Evolutionary conservation across 108 stramenopile species (phyloP), one percentile per base, ranked within the genome.

Genomic region (Hondaea fermentalgiana): DNA sequence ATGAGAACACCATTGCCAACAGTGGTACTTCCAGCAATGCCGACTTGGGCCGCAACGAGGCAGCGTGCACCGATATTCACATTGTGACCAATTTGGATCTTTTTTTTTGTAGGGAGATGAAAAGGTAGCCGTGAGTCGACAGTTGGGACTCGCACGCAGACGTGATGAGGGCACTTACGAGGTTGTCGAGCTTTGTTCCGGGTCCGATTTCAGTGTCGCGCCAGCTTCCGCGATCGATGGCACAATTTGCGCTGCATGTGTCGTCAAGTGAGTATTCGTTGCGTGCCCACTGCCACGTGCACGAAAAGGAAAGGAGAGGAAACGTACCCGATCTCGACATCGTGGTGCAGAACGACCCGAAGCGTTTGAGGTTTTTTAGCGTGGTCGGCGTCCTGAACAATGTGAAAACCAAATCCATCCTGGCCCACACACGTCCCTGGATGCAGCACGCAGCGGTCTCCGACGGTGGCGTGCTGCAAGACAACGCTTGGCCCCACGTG

Each of bases 271-370:
- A 72, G 23, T 17, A 2, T 72, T 42, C 17, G 35, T 72, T 72
- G 35, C 35, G 35, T 35, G 28, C 28, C 28, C 28, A 28, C 28
- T 28, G 28, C 28, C 28, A 28, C 35, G 35, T 35, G 35, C 35
- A 35, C 35, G 0, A 35, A 35, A 35, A 35, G 35, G 35, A 35
- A 35, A 35, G 35, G 35, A 35, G 19, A 35, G 25, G 12, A 8
- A 12, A 83, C 76, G 45, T 53, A 83, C 76, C 76, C 76, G n/a
- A 83, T 83, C 76, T 83, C 76, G n/a, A 83, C 76, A 45, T 83
- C 76, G 49, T 47, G 14, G 25, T 53, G 23, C n/a, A 83, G 23
- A 6, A 83, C 51, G 45, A 83, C 76, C 16, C 49, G 51, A 23
- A 83, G 76, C 49, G 76, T 83, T 23, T 83, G 76, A 8, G 76